Conservation (phyloP, 2,329 filamentous ascomycete genomes). For the Fonsecaea multimorphosa region DNA sequence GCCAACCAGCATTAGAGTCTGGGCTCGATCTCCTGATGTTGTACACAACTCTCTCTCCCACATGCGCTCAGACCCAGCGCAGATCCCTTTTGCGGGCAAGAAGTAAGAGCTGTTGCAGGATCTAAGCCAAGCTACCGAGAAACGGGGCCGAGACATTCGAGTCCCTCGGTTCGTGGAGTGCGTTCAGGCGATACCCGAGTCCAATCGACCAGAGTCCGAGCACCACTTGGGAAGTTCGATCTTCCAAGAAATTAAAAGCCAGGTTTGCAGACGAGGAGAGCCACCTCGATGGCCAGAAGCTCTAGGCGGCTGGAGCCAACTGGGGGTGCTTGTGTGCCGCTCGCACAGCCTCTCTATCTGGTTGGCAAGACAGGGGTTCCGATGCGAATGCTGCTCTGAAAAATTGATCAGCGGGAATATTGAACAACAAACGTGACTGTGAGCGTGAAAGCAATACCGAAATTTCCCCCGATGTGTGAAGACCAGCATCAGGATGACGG, state of each 20-base stretch:
- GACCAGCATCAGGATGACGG: conserved; percentile 4
- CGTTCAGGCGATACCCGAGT: not conserved
- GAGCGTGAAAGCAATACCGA: not conserved
- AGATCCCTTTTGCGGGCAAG: not conserved
- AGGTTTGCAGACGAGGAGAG: conserved; percentile 7
- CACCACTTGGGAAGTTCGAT: not conserved
- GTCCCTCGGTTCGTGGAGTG: not conserved
- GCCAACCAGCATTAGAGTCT: not conserved
- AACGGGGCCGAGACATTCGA: not conserved
- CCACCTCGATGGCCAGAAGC: conserved; percentile 9
- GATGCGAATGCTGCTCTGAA: conserved; percentile 6
- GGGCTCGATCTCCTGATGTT: conserved; percentile 6
- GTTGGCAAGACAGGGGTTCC: not conserved
- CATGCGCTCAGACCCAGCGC: not conserved
- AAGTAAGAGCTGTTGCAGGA: not conserved
- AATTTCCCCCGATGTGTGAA: not conserved
- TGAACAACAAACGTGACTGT: not conserved
- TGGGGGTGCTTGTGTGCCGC: not conserved
- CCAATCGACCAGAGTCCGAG: not conserved
- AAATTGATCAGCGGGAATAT: not conserved
- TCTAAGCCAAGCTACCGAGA: not conserved
- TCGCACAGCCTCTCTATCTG: not conserved
- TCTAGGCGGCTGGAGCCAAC: not conserved
- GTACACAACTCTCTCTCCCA: not conserved
- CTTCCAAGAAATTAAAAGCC: not conserved